Percentiles rank a stretch among this genome's conserved stretches.
Evolutionary conservation across 2,329 filamentous ascomycete species (phyloP).

Genomic region (Alternaria consortialis): DNA sequence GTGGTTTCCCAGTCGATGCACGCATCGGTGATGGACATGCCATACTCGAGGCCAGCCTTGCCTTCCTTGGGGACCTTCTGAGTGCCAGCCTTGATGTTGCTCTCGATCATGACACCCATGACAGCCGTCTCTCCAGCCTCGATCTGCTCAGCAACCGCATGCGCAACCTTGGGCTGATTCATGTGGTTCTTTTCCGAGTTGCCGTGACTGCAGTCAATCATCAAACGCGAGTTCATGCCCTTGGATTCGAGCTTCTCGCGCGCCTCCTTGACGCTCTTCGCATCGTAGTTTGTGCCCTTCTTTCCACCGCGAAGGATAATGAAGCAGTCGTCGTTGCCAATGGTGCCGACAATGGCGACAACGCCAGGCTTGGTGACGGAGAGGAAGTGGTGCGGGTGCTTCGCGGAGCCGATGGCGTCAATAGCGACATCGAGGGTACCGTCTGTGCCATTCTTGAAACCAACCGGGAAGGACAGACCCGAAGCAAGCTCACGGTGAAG

Average conservation of each 20-base stretch:
- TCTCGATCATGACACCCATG: conserved; percentile 99
- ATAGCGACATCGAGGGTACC: conserved; percentile 88
- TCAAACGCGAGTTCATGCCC: conserved; percentile 78
- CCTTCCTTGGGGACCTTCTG: conserved; percentile 93
- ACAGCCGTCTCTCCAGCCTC: conserved; percentile 83
- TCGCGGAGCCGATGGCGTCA: conserved; percentile 92
- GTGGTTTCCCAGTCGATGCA: conserved; percentile 97
- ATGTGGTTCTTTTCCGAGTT: conserved; percentile 96
- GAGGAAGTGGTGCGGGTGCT: conserved; percentile 94
- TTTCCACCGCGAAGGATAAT: conserved; percentile 93
- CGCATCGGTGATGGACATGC: conserved; percentile 95
- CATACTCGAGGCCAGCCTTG: conserved; percentile 85
- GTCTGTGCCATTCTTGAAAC: conserved; percentile 99
- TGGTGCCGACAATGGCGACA: conserved; percentile 92
- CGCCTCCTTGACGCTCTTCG: conserved; percentile 81
- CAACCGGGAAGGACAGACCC: conserved; percentile 94
- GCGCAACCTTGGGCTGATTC: conserved; percentile 95
- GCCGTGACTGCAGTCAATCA: conserved; percentile 98
- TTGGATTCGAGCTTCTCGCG: conserved; percentile 81
- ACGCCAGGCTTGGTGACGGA: conserved; percentile 97
- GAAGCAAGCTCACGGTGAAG: conserved; percentile 93
- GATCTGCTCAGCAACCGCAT: conserved; percentile 83
- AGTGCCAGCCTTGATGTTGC: conserved; percentile 91
- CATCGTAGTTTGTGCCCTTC: conserved; percentile 93
- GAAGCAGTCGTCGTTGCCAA: conserved; percentile 96